These are phyloP conservation scores for Podosphaera xanthii DNA, from an alignment of 2,329 filamentous ascomycete species.

Conservation along the genomic window DNA sequence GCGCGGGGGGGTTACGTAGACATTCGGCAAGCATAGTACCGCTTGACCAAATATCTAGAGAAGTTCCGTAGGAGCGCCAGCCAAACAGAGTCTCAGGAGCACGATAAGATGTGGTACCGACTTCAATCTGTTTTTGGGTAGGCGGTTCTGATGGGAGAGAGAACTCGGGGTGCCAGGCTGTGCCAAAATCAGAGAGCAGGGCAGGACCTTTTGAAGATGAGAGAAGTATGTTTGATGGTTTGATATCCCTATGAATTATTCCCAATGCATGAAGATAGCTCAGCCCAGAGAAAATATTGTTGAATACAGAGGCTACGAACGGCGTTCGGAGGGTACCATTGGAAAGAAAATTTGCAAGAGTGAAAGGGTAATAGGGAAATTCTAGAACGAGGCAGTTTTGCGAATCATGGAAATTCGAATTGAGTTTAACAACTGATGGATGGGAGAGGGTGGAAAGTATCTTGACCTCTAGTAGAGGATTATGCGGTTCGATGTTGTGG, in stretches of 20 bases:
- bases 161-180: constrained; percentile 50
- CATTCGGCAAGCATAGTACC: constrained; percentile 70
- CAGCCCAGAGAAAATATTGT: constrained; percentile 48
- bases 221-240: constrained; percentile 73
- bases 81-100: constrained; percentile 82
- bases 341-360: constrained; percentile 45
- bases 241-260: constrained; percentile 84
- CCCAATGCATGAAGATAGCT: constrained; percentile 45
- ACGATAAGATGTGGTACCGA: constrained; percentile 80
- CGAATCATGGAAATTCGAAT: constrained; percentile 52
- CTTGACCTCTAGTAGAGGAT: constrained; percentile 55
- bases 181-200: constrained; percentile 77
- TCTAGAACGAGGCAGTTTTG: constrained; percentile 52
- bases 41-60: constrained; percentile 73
- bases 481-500: constrained; percentile 55
- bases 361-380: constrained; percentile 64
- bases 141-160: constrained; percentile 33
- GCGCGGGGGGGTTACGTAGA: constrained; percentile 27
- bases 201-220: constrained; percentile 44
- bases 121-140: constrained; percentile 61
- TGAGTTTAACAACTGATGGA: constrained; percentile 39
- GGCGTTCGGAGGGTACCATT: constrained; percentile 18
- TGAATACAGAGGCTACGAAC: constrained; percentile 24
- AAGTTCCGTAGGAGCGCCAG: constrained; percentile 43
- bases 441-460: constrained; percentile 39